Evolutionary conservation across 176 grass and related monocot species (phyloP), one percentile per base, ranked within the genome.

Genomic region (Eragrostis nindensis): DNA sequence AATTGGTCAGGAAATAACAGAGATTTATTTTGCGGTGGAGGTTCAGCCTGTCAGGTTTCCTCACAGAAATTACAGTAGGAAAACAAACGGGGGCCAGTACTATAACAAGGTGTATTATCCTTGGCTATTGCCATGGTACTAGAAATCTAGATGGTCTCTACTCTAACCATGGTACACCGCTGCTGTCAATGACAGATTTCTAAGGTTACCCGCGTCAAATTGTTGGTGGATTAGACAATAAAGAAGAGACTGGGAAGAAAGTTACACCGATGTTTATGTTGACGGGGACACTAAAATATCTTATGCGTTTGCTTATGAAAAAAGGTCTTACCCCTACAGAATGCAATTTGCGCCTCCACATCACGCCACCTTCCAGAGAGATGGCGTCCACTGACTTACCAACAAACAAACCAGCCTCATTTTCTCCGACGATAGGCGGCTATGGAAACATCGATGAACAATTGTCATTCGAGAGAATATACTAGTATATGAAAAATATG

Each of bases 311-410:
- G 66, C 25, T 52, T 21, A 8, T 19, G 63, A 30, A 82, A 73
- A 30, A 7, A 32, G 71, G 2, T 49, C 27, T 54, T 39, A 16
- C 15, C 24, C 66, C 17, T 71, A 77, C 67, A 40, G 62, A 18
- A 3, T 55, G 46, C 39, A 78, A 72, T 56, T 83, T 78, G 73
- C 55, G 56, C n/a, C 56, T 87, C 86, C 17, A 78, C 80, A 66
- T 87, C 79, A 13, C 5, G 39, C 66, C 73, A 83, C 73, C 86
- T 83, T 66, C 21, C 86, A 68, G 7, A 67, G 50, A 14, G 25
- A 65, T 56, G 56, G 73, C 64, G 73, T 57, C 38, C 56, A 44
- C 52, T 74, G 81, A 84, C 75, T 50, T 84, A 7, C 50, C 80
- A 88, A 68, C 75, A 75, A 38, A 79, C 59, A 0, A 44, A 43